Evolutionary conservation across 2,329 filamentous ascomycete species (phyloP).

Genomic region (Aspergillus aculeatinus): DNA sequence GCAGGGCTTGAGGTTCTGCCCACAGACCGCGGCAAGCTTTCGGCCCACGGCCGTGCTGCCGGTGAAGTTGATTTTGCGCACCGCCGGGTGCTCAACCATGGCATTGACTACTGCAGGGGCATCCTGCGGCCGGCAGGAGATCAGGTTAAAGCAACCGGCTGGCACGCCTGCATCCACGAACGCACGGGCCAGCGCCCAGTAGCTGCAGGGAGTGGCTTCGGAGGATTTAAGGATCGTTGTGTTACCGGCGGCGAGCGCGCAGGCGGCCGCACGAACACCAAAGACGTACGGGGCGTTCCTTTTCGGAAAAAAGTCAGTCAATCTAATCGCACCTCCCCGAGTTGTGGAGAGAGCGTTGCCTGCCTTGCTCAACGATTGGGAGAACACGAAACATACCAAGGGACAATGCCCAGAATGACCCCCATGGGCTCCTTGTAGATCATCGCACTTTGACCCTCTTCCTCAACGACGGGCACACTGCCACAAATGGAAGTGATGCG

Average conservation of each 20-base stretch:
- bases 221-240: constrained; percentile 70
- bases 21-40: constrained; percentile 39
- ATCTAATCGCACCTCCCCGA: neutral
- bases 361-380: neutral
- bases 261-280: constrained; percentile 52
- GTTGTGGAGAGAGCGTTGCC: neutral
- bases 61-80: constrained; percentile 49
- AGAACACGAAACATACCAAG: constrained; percentile 62
- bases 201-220: constrained; percentile 63
- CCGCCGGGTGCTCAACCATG: constrained; percentile 56
- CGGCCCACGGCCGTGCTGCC: constrained; percentile 46
- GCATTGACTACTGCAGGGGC: constrained; percentile 66
- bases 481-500: constrained; percentile 49
- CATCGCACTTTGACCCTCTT: constrained; percentile 59
- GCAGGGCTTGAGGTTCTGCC: constrained; percentile 57
- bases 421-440: constrained; percentile 73
- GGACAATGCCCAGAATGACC: constrained; percentile 73
- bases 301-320: neutral
- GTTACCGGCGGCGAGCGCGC: constrained; percentile 69
- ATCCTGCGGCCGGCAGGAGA: constrained; percentile 61
- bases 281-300: constrained; percentile 57
- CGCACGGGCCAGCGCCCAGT: constrained; percentile 60
- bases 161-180: constrained; percentile 73
- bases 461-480: constrained; percentile 48
- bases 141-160: constrained; percentile 68